Base-by-base conservation (phyloP, 2,329 filamentous ascomycete genomes). In the Sporothrix dimorphospora region DNA sequence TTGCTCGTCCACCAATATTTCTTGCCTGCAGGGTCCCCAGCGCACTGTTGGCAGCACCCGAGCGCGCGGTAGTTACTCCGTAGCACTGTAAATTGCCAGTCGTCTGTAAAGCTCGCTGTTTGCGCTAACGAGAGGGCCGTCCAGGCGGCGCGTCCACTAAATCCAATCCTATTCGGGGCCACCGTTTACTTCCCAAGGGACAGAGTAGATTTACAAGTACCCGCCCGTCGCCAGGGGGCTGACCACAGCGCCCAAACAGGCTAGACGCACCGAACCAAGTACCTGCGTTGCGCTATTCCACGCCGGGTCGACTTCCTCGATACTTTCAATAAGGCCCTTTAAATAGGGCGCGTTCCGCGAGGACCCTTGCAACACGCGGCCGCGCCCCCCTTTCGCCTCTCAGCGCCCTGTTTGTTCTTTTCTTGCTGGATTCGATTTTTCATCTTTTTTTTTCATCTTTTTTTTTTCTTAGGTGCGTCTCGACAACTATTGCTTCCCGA, bases 341-440 rank as follows among this genome's bases (percentile, higher is more conserved):
- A 38, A 63, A 42, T 42, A 63, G 38, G 57, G 38, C 57, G 57
- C 9, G 9, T 21, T 11, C 27, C 34, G 53, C 16, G 30, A 24
- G 61, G 27, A 51, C 47, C 66, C 30, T 34, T 69, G 47, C 66
- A 42, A 55, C 65, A 69, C 30, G 66, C 66, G 34, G 40, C 61
- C 34, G 40, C 55, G 30, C 55, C 27, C 19, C 57, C 34, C 19
- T 61, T 40, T 61, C 57, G 57, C 57, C 30, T 30, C 57, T 47
- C 42, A 16, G 42, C 42, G 12, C 40, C 2, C 12, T 45, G 12
- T 14, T 16, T 45, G n/a, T 21, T 4, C n/a, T 59, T 59, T 30
- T 59, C 14, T 16, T 19, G 14, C 42, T 47, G 42, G 14, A 11
- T 42, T 34, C n/a, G 9, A 69, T 59, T 47, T 38, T 59, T 47